These are phyloP conservation scores for Tanacetum coccineum DNA, from an alignment of 129 eudicot genomes.

Conservation along the genomic window DNA sequence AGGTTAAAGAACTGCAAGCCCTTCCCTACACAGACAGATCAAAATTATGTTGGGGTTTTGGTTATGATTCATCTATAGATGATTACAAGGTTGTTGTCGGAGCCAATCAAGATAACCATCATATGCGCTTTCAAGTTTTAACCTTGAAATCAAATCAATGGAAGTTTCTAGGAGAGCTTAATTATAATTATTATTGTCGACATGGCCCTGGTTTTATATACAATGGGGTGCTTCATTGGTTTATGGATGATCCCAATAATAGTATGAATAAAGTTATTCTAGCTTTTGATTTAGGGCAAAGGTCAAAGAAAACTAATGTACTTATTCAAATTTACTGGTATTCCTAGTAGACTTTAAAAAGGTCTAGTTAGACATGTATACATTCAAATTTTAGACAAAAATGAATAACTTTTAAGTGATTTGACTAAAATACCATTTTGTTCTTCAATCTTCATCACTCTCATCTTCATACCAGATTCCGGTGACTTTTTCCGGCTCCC, in stretches of 20 bases:
- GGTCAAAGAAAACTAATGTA: too few species aligned
- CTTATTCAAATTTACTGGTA: too few species aligned
- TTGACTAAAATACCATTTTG: too few species aligned
- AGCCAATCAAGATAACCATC: neutral
- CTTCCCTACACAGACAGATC: neutral
- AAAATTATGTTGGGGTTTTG: neutral
- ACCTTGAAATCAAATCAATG: neutral
- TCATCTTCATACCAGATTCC: too few species aligned
- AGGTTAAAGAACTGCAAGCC: neutral
- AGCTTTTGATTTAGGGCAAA: neutral
- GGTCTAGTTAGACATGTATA: too few species aligned
- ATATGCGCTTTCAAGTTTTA: neutral
- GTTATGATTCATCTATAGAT: neutral
- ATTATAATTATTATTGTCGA: neutral
- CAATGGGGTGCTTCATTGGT: neutral
- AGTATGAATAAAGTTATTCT: neutral
- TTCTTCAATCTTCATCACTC: too few species aligned
- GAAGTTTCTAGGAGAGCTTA: neutral
- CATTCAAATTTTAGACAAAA: too few species aligned
- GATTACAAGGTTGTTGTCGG: constrained; percentile 10
- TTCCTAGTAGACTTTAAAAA: too few species aligned
- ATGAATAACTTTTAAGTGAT: too few species aligned
- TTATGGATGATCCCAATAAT: neutral
- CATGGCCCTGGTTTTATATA: neutral
- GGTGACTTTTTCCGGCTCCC: too few species aligned